Evolutionary conservation across 192 early-diverging fungal species (phyloP).

Genomic region (Neocallimastix lanati): DNA sequence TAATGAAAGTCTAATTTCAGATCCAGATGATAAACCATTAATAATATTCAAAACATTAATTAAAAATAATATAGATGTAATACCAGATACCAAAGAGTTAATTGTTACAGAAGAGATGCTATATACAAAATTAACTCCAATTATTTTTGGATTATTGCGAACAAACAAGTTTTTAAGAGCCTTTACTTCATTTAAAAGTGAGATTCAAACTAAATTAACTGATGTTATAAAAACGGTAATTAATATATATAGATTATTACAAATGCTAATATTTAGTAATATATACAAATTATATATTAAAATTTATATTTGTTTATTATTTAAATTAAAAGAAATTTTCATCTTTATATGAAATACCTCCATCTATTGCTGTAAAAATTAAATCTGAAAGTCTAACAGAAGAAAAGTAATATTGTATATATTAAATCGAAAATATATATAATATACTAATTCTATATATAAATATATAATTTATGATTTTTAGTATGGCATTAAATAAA

Average conservation of each 20-base stretch:
- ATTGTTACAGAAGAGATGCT: not conserved
- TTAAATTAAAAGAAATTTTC: not conserved
- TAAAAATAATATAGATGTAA: not conserved
- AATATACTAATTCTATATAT: too few species aligned
- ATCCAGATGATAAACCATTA: constrained; percentile 3
- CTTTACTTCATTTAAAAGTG: constrained; percentile 59
- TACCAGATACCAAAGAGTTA: not conserved
- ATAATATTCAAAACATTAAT: not conserved
- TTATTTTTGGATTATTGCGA: constrained; percentile 57
- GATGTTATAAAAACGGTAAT: constrained; percentile 55
- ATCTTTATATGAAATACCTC: not conserved
- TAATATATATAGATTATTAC: too few species aligned
- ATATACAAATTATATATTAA: too few species aligned
- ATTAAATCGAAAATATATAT: too few species aligned
- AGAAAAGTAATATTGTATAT: not conserved
- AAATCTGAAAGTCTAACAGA: not conserved
- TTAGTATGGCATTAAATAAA: not conserved
- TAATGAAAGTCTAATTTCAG: constrained; percentile 1
- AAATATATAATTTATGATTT: too few species aligned
- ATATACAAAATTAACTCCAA: constrained; percentile 30
- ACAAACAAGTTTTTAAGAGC: constrained; percentile 46
- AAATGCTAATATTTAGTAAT: too few species aligned
- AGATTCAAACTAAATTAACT: constrained; percentile 56
- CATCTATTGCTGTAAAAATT: not conserved
- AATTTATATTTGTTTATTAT: too few species aligned